Base-by-base conservation (phyloP, 23 red algal genomes). In the Chondrus crispus region DNA sequence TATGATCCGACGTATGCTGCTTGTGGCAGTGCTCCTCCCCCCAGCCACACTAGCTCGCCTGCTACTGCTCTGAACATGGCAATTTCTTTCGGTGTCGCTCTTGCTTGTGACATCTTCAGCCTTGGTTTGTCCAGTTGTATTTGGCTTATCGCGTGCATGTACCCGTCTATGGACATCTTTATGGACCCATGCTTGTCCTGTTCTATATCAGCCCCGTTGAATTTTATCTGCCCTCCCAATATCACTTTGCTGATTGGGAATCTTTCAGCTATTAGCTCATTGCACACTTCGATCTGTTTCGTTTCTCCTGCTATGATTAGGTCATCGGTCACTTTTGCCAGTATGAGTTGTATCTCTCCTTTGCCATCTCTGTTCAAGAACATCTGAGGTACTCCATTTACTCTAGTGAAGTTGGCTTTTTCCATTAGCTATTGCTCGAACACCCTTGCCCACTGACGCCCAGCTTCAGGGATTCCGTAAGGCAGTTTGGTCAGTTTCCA, bases 381-480 rank as follows among this genome's bases (percentile, higher is more conserved):
- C 39, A 85, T 32, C 58, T 85, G 81, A 68, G 13, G 43, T 4
- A 85, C 54, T 4, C 81, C 81, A 70, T 68, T 66, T 4, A 68
- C 52, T 42, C 81, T 66, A 14, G 5, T 11, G 68, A 85, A 85
- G 30, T 45, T 33, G 4, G 81, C 52, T 13, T 85, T 38, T 7
- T 85, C 5, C 22, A 85, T 39, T 44, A 63, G 81, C 54, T 57
- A 85, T 10, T 6, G 35, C 55, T 85, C 81, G 5, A 85, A 10
- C 11, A 85, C 81, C 10, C 5, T 5, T 12, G 52, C 62, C 81
- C 81, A 85, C 41, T 68, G 81, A 19, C 54, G 62, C 4, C 81
- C 81, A 54, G 81, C 81, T 45, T 85, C 81, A 38, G 53, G 62
- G 81, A 85, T 85, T 5, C 62, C 58, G 28, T 85, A 85, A 29